Evolutionary conservation across 768 basidiomycete genomes (phyloP).

Genomic region (Crucibulum laeve): DNA sequence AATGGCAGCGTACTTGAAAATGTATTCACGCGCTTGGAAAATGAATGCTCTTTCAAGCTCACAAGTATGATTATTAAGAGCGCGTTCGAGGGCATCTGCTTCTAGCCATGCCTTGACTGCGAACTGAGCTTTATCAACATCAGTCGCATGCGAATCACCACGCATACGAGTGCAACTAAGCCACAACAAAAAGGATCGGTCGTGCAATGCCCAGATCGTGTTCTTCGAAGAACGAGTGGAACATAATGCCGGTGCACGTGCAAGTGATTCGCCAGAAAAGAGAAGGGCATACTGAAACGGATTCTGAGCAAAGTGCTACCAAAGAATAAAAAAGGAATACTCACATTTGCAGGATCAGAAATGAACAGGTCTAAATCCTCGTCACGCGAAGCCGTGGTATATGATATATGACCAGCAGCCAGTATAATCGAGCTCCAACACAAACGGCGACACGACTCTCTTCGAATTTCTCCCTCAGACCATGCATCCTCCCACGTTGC

Average conservation of each 20-base stretch:
- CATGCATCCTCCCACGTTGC: slow-evolving; percentile 59
- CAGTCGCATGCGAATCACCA: slow-evolving; percentile 29
- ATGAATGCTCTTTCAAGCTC: slow-evolving; percentile 62
- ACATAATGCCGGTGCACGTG: slow-evolving; percentile 23
- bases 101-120: slow-evolving; percentile 68
- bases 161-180: slow-evolving; percentile 66
- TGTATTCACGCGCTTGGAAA: slow-evolving; percentile 66
- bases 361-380: slow-evolving; percentile 48
- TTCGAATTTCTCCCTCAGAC: slow-evolving; percentile 60
- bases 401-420: slow-evolving; percentile 60
- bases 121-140: slow-evolving; percentile 55
- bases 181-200: slow-evolving; percentile 69
- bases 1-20: slow-evolving; percentile 61
- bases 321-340: slow-evolving; percentile 16
- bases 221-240: slow-evolving; percentile 44
- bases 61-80: slow-evolving; percentile 62
- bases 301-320: slow-evolving; percentile 5
- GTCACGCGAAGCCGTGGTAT: slow-evolving; percentile 40
- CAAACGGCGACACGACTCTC: slow-evolving; percentile 67
- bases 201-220: slow-evolving; percentile 72
- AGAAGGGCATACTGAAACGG: slow-evolving; percentile 57
- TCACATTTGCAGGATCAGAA: slow-evolving; percentile 61
- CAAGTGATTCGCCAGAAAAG: slow-evolving; percentile 68
- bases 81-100: slow-evolving; percentile 60
- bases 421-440: slow-evolving; percentile 71